phyloP scores from a whole-genome alignment of 495 filamentous ascomycete species.

The Xylaria nigripes region DNA sequence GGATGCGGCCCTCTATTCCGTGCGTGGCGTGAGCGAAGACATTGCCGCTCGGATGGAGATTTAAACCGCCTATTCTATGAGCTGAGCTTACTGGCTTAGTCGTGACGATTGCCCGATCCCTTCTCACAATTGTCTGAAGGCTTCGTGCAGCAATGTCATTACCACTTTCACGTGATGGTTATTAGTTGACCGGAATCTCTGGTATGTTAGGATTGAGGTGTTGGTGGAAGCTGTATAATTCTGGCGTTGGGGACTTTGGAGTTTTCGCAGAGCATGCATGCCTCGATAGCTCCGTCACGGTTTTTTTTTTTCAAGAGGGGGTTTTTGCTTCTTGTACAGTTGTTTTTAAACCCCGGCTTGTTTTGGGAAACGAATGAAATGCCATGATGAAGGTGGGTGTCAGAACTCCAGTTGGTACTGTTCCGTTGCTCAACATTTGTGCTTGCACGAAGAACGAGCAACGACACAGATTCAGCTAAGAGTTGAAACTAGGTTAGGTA shows the following conservation, averaged over 20 bases:
- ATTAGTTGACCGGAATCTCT: not conserved
- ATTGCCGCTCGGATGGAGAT: slow-evolving; percentile 65
- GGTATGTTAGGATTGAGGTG: not conserved
- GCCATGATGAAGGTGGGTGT: not conserved
- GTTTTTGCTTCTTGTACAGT: not conserved
- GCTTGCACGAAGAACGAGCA: too few species aligned
- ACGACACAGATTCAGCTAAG: too few species aligned
- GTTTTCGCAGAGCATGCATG: not conserved
- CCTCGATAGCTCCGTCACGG: slow-evolving; percentile 2
- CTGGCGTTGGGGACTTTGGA: slow-evolving; percentile 1
- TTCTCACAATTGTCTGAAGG: not conserved
- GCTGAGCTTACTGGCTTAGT: not conserved
- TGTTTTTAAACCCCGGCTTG: not conserved
- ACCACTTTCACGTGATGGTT: not conserved
- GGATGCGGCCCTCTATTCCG: slow-evolving; percentile 40
- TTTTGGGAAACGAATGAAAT: not conserved
- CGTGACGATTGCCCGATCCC: not conserved
- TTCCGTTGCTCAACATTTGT: too few species aligned
- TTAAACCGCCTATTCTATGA: slow-evolving; percentile 17
- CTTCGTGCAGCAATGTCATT: not conserved
- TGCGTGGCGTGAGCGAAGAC: slow-evolving; percentile 66
- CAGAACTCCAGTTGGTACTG: too few species aligned
- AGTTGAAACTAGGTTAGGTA: too few species aligned
- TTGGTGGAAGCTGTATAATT: not conserved
- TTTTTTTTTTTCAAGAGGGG: not conserved